Evolutionary conservation across 2,329 filamentous ascomycete species (phyloP).

Genomic region (Spiromastix sp.): DNA sequence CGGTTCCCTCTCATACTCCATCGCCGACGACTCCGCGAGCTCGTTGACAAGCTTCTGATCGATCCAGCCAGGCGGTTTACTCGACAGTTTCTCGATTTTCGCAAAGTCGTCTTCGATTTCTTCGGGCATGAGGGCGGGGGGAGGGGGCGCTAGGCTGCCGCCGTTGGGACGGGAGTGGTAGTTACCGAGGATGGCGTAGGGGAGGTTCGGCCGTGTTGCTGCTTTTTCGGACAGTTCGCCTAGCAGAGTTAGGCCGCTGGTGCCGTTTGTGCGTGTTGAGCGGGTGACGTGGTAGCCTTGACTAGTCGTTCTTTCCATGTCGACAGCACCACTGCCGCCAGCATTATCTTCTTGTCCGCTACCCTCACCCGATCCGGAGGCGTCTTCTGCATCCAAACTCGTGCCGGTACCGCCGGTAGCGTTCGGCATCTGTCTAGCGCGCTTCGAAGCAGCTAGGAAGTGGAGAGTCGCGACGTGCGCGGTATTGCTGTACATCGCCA

Average conservation of each 20-base stretch:
- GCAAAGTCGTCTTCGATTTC: slow-evolving; percentile 37
- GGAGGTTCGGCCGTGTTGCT: slow-evolving; percentile 34
- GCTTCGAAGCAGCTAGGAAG: slow-evolving; percentile 47
- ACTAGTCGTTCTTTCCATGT: slow-evolving; percentile 52
- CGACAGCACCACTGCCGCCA: slow-evolving; percentile 36
- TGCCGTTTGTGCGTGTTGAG: slow-evolving; percentile 41
- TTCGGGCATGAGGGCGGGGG: slow-evolving; percentile 35
- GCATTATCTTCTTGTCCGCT: slow-evolving; percentile 32
- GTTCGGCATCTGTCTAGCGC: slow-evolving; percentile 30
- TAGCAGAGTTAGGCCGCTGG: slow-evolving; percentile 44
- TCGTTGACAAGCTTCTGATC: slow-evolving; percentile 31
- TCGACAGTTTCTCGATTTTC: slow-evolving; percentile 29
- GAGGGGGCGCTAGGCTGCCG: slow-evolving; percentile 28
- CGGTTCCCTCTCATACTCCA: slow-evolving; percentile 12
- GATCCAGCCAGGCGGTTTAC: slow-evolving; percentile 31
- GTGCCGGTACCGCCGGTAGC: slow-evolving; percentile 29
- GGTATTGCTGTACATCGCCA: slow-evolving; percentile 50
- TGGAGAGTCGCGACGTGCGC: slow-evolving; percentile 49
- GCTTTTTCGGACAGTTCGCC: slow-evolving; percentile 45
- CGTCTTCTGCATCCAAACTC: slow-evolving; percentile 32
- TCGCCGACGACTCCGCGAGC: slow-evolving; percentile 18
- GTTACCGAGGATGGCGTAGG: slow-evolving; percentile 37
- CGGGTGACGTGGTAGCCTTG: slow-evolving; percentile 47
- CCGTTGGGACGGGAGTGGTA: slow-evolving; percentile 35
- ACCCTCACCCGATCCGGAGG: slow-evolving; percentile 22